Conservation (phyloP, 176 grass and related monocot species). For the Raddia guianensis region DNA sequence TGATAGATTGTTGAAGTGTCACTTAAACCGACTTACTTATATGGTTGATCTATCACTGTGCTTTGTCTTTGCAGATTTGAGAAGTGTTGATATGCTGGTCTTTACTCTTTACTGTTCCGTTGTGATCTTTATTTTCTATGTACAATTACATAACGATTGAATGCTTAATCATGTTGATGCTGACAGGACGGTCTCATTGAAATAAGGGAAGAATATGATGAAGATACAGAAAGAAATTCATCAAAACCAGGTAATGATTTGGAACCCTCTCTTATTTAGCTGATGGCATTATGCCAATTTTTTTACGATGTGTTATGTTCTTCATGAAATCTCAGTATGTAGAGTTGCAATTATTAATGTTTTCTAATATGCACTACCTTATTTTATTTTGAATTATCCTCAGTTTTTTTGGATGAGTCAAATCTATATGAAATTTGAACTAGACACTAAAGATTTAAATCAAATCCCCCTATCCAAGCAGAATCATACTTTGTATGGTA, state of each 20-base stretch:
- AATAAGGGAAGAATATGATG: slow-evolving; percentile 94
- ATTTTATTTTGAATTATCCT: neutral
- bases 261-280: slow-evolving; percentile 28
- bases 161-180: slow-evolving; percentile 35
- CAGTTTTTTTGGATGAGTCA: neutral
- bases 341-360: neutral
- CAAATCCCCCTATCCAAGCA: slow-evolving; percentile 3
- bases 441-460: neutral
- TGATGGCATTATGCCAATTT: slow-evolving; percentile 17
- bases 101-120: slow-evolving; percentile 14
- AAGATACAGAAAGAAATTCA: slow-evolving; percentile 47
- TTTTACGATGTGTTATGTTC: slow-evolving; percentile 18
- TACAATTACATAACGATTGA: neutral
- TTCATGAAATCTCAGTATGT: neutral
- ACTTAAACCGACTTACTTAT: neutral
- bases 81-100: slow-evolving; percentile 5
- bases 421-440: neutral
- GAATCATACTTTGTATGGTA: neutral
- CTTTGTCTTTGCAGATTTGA: slow-evolving; percentile 15
- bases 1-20: too few relatives aligned
- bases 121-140: slow-evolving; percentile 31
- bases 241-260: slow-evolving; percentile 49
- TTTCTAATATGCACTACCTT: neutral
- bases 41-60: neutral
- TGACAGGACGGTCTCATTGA: slow-evolving; percentile 91